A percentile compares a stretch with the other conserved stretches of the same genome.
These are phyloP conservation scores for Neodidymelliopsis sp. DNA, from an alignment of 2,329 filamentous ascomycete genomes.

Conservation along the genomic window DNA sequence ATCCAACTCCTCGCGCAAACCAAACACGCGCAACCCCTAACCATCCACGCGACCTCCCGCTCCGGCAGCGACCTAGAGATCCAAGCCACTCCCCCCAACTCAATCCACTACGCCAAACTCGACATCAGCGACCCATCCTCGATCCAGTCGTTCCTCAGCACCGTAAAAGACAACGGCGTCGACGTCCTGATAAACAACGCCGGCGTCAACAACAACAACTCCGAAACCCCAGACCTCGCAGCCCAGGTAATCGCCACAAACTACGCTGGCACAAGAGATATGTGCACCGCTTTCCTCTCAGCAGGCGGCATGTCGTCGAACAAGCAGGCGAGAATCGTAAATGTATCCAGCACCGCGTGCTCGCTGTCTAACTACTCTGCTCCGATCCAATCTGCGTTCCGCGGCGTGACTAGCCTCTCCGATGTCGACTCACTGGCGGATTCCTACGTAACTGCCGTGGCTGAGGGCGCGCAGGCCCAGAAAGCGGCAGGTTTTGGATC, in stretches of 20 bases:
- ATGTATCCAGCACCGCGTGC: constrained; percentile 21
- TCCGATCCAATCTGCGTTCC: neutral
- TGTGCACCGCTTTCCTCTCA: constrained; percentile 24
- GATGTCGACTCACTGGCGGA: constrained; percentile 16
- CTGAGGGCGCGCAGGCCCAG: constrained; percentile 3
- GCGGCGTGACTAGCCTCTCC: neutral
- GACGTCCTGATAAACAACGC: constrained; percentile 36
- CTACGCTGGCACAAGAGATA: constrained; percentile 27
- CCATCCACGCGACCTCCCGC: constrained; percentile 32
- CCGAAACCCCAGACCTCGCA: constrained; percentile 18
- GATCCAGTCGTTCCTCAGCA: constrained; percentile 22
- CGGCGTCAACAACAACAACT: constrained; percentile 26
- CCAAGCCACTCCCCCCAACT: constrained; percentile 11
- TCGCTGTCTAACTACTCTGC: constrained; percentile 17
- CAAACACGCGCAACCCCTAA: constrained; percentile 18
- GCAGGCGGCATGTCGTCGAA: neutral
- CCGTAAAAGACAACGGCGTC: constrained; percentile 8
- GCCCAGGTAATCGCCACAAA: constrained; percentile 23
- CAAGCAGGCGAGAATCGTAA: constrained; percentile 23
- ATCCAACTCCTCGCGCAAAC: constrained; percentile 28
- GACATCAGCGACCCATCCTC: constrained; percentile 24
- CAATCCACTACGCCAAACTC: constrained; percentile 23
- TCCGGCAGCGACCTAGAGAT: constrained; percentile 21
- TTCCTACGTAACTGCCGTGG: constrained; percentile 4
- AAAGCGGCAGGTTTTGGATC: constrained; percentile 9